Percentiles rank a stretch among this genome's conserved stretches.
Evolutionary conservation across 2,329 filamentous ascomycete genomes (phyloP).

Genomic region (Aspergillus pseudotamarii): DNA sequence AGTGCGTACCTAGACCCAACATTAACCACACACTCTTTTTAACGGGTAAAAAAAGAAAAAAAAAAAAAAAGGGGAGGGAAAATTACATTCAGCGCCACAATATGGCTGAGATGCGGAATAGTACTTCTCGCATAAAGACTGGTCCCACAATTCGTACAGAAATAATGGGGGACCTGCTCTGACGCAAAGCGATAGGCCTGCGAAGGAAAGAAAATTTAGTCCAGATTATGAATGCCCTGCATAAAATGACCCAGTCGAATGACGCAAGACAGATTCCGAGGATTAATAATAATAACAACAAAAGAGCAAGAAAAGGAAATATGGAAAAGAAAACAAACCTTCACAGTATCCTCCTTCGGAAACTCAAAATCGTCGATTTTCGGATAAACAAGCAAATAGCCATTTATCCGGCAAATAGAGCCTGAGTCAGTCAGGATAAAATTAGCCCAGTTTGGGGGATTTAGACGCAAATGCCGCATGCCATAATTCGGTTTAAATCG

Average conservation of each 20-base stretch:
- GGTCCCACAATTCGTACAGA: conserved; percentile 35
- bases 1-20: conserved; percentile 25
- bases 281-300: neutral
- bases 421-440: conserved; percentile 18
- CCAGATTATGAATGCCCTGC: no score
- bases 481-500: neutral
- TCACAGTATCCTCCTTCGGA: conserved; percentile 27
- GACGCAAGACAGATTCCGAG: neutral
- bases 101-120: conserved; percentile 22
- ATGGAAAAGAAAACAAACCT: conserved; percentile 10
- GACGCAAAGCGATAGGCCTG: conserved; percentile 32
- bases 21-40: neutral
- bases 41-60: conserved; percentile 3
- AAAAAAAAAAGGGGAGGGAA: neutral
- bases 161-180: conserved; percentile 30
- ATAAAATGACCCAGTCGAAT: neutral
- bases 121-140: conserved; percentile 27
- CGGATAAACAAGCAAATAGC: conserved; percentile 34
- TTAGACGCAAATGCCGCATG: neutral
- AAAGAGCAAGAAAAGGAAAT: neutral
- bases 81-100: conserved; percentile 33
- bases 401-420: conserved; percentile 34
- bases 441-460: neutral
- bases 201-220: no score
- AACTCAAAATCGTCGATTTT: conserved; percentile 25